phyloP scores from a whole-genome alignment of 257 asterid genomes.

The Oldenlandia corymbosa region DNA sequence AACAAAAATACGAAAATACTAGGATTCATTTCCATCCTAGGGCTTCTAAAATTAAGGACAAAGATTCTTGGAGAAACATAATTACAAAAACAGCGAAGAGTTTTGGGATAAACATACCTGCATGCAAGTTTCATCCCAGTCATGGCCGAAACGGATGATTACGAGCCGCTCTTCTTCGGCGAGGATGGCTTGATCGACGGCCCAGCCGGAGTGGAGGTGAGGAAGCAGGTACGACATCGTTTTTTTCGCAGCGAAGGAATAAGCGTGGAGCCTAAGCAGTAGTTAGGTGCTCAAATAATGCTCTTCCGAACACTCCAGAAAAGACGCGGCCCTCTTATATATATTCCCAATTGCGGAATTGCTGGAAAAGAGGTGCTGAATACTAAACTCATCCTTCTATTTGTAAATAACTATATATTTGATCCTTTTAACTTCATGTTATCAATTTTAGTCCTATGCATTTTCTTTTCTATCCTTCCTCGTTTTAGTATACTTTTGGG shows the following conservation, averaged over 20 bases:
- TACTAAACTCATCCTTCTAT: too few relatives aligned
- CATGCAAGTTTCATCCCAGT: conserved; percentile 97
- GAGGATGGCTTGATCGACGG: conserved; percentile 87
- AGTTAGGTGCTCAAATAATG: too few relatives aligned
- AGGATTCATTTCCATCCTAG: not conserved
- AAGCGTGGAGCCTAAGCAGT: not conserved
- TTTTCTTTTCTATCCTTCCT: too few relatives aligned
- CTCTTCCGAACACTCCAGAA: too few relatives aligned
- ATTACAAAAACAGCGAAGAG: not conserved
- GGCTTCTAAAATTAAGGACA: not conserved
- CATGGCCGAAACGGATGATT: conserved; percentile 87
- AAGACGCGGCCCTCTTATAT: too few relatives aligned
- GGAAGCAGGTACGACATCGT: conserved; percentile 83
- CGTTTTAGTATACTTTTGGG: too few relatives aligned
- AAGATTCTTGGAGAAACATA: not conserved
- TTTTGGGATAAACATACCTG: conserved; percentile 39
- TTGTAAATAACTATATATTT: too few relatives aligned
- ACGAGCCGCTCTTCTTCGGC: conserved; percentile 98
- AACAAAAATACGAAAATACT: not conserved
- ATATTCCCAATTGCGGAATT: too few relatives aligned
- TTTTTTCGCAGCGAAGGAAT: not conserved
- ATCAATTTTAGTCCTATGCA: too few relatives aligned
- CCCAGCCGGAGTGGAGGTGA: conserved; percentile 97
- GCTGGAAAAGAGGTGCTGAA: too few relatives aligned
- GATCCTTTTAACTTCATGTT: too few relatives aligned